Percentiles rank a stretch among this genome's conserved stretches.
phyloP scores from a whole-genome alignment of 331 rosid species.

The Prunus yedoensis region DNA sequence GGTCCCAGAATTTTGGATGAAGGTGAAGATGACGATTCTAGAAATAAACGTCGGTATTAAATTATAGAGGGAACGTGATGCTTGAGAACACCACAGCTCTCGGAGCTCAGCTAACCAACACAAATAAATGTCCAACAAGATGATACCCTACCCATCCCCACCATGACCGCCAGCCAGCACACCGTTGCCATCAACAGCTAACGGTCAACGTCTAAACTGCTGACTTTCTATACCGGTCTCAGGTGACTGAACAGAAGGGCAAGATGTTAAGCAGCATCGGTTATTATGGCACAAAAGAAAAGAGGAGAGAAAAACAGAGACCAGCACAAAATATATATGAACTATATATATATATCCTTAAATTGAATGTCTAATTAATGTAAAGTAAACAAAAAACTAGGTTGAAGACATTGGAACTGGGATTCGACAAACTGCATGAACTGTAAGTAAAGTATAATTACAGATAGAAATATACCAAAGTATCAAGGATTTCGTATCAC shows the following conservation, averaged over 20 bases:
- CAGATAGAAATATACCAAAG: too few species aligned
- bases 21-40: neutral
- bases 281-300: neutral
- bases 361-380: too few species aligned
- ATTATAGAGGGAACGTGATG: neutral
- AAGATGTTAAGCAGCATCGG: neutral
- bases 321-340: too few species aligned
- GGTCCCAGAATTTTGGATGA: neutral
- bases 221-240: neutral
- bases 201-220: neutral
- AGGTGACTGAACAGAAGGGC: neutral
- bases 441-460: too few species aligned
- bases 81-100: neutral
- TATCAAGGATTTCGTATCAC: too few species aligned
- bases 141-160: neutral
- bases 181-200: neutral
- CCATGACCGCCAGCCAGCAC: neutral
- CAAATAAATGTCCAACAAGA: neutral
- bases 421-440: neutral
- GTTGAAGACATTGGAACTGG: neutral
- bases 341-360: too few species aligned
- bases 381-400: too few species aligned
- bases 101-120: neutral
- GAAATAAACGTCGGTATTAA: constrained; percentile 3
- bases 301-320: too few species aligned